Conservation (phyloP, 2,329 filamentous ascomycete species). For the Phaeophleospora eucalypticola region DNA sequence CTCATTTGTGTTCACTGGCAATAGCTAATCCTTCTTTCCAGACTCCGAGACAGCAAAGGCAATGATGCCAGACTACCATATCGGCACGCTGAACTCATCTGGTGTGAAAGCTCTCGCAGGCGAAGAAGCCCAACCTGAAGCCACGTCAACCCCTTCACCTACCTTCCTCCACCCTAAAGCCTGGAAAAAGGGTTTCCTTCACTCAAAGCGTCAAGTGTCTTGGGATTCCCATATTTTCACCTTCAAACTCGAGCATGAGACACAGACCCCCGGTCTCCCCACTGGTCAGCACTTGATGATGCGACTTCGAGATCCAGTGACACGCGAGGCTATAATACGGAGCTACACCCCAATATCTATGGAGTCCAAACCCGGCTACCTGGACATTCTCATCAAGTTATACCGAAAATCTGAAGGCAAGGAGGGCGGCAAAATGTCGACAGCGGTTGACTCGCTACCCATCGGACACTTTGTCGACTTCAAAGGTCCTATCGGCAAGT, state of each 20-base stretch:
- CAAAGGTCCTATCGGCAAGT: slow-evolving; percentile 83
- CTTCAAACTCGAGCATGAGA: slow-evolving; percentile 68
- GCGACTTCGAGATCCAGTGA: slow-evolving; percentile 67
- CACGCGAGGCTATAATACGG: slow-evolving; percentile 70
- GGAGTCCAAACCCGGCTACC: slow-evolving; percentile 54
- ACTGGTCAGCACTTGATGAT: slow-evolving; percentile 86
- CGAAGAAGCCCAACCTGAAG: slow-evolving; percentile 40
- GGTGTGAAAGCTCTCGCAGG: slow-evolving; percentile 52
- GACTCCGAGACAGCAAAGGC: slow-evolving; percentile 87
- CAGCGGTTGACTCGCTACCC: slow-evolving; percentile 68
- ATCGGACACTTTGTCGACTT: slow-evolving; percentile 73
- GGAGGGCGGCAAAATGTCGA: slow-evolving; percentile 75
- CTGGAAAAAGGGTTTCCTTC: slow-evolving; percentile 71
- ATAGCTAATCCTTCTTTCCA: slow-evolving; percentile 35
- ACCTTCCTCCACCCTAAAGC: slow-evolving; percentile 66
- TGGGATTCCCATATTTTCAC: slow-evolving; percentile 77
- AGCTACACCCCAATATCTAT: slow-evolving; percentile 83
- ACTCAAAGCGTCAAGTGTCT: slow-evolving; percentile 65
- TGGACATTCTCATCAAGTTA: slow-evolving; percentile 78
- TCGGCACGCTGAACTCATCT: slow-evolving; percentile 67
- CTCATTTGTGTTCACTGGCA: background rate
- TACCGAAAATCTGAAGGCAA: slow-evolving; percentile 60
- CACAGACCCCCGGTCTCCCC: slow-evolving; percentile 70
- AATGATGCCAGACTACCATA: slow-evolving; percentile 84
- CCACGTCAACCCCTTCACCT: slow-evolving; percentile 44